Conservation (phyloP, 805 yeast genomes). For the Saccharomycopsis sp. region DNA sequence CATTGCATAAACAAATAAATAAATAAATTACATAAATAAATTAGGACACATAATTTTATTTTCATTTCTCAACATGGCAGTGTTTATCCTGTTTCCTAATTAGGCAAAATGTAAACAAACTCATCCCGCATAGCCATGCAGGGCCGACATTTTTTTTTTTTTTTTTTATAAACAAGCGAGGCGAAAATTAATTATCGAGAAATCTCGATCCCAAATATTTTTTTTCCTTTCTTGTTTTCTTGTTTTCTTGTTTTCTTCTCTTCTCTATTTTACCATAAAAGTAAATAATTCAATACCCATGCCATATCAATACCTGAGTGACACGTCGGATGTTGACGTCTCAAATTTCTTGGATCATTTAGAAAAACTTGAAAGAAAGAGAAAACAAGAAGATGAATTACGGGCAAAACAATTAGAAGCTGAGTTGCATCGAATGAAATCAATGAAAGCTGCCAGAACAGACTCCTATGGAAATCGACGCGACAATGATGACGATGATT, state of each 20-base stretch:
- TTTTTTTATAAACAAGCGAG: no score
- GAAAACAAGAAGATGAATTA: constrained; percentile 14
- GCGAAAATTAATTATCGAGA: no score
- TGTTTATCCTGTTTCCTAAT: neutral
- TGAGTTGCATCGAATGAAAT: constrained; percentile 12
- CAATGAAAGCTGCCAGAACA: no score
- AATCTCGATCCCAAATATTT: no score
- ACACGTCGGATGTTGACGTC: constrained; percentile 17
- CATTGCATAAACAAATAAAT: neutral
- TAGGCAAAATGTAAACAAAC: neutral
- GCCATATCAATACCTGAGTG: constrained; percentile 19
- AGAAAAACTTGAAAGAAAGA: constrained; percentile 12
- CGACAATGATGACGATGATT: neutral
- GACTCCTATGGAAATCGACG: neutral
- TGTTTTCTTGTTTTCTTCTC: no score
- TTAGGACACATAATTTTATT: no score
- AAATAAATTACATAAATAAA: no score
- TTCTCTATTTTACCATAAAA: no score
- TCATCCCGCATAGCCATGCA: neutral
- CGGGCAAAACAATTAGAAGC: constrained; percentile 9
- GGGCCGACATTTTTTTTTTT: no score
- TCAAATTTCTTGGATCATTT: constrained; percentile 18
- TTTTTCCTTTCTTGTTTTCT: no score
- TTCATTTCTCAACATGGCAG: no score
- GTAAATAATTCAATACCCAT: no score